A percentile compares a stretch with the other conserved stretches of the same genome.
These are phyloP conservation scores for Tetrapisispora phaffii DNA, from an alignment of 805 yeast genomes.

Conservation along the genomic window DNA sequence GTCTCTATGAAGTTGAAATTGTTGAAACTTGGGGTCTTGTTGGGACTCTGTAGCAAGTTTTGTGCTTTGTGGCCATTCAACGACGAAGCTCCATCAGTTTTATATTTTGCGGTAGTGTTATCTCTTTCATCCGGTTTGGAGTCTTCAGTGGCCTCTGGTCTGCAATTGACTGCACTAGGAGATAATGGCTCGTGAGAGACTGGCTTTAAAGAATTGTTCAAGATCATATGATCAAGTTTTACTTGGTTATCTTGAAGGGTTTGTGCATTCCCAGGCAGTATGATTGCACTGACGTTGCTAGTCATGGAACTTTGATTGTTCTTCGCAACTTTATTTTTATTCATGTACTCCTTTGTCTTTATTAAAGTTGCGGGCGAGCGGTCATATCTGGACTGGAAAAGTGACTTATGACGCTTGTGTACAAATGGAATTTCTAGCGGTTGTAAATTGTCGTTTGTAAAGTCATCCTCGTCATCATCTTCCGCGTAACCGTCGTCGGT, in stretches of 20 bases:
- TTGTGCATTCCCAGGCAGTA: background rate
- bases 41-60: background rate
- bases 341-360: background rate
- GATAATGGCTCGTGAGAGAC: background rate
- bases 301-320: background rate
- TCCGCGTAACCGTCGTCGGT: constrained; percentile 26
- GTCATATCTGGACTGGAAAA: constrained; percentile 13
- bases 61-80: background rate
- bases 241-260: background rate
- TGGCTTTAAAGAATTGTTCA: background rate
- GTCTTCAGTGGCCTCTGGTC: background rate
- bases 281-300: background rate
- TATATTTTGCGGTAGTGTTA: background rate
- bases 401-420: constrained; percentile 5
- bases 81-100: background rate
- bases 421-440: constrained; percentile 24
- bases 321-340: background rate
- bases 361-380: constrained; percentile 9
- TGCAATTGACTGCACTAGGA: background rate
- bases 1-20: constrained; percentile 12
- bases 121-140: background rate
- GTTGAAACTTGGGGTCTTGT: constrained; percentile 2
- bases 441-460: constrained; percentile 2
- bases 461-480: constrained; percentile 25
- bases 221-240: background rate